A percentile compares a stretch with the other conserved stretches of the same genome.
These are phyloP conservation scores for Filobasidium floriforme DNA, from an alignment of 768 basidiomycete species.

Conservation along the genomic window DNA sequence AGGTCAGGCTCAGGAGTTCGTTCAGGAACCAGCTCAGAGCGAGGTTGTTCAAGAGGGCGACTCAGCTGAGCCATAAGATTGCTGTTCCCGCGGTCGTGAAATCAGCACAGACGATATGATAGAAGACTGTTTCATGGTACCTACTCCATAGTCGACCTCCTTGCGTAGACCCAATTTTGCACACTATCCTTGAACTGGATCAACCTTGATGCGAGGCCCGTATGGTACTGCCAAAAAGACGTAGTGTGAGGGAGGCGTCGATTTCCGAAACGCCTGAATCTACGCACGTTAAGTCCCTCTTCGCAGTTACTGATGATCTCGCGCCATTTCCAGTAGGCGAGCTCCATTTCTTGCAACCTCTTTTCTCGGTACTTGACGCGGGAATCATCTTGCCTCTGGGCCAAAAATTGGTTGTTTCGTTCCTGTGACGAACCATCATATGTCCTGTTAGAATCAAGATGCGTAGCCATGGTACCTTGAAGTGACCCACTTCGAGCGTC, in stretches of 20 bases:
- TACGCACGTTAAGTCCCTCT: slow-evolving; percentile 71
- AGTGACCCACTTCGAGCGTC: slow-evolving; percentile 57
- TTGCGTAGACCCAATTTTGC: slow-evolving; percentile 62
- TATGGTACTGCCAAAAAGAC: slow-evolving; percentile 64
- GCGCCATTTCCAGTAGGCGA: slow-evolving; percentile 64
- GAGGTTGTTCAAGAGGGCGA: too few relatives aligned
- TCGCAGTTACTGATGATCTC: slow-evolving; percentile 77
- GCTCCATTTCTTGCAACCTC: slow-evolving; percentile 71
- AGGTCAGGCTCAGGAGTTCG: not conserved
- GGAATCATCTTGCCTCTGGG: slow-evolving; percentile 69
- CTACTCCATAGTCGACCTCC: slow-evolving; percentile 70
- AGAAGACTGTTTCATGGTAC: slow-evolving; percentile 29
- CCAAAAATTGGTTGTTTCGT: slow-evolving; percentile 65
- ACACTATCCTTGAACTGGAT: slow-evolving; percentile 68
- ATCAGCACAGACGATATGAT: not conserved
- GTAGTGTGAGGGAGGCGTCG: not conserved
- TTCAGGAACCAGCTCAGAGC: too few relatives aligned
- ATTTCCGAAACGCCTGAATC: slow-evolving; percentile 1
- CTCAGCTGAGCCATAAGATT: too few relatives aligned
- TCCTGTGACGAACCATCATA: slow-evolving; percentile 46
- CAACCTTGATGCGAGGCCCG: slow-evolving; percentile 67
- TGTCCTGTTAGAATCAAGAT: not conserved
- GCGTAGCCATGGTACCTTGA: not conserved
- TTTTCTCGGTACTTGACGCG: slow-evolving; percentile 70
- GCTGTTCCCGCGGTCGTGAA: too few relatives aligned